Evolutionary conservation across 495 filamentous ascomycete genomes (phyloP).

Genomic region (Aspergillus steynii): DNA sequence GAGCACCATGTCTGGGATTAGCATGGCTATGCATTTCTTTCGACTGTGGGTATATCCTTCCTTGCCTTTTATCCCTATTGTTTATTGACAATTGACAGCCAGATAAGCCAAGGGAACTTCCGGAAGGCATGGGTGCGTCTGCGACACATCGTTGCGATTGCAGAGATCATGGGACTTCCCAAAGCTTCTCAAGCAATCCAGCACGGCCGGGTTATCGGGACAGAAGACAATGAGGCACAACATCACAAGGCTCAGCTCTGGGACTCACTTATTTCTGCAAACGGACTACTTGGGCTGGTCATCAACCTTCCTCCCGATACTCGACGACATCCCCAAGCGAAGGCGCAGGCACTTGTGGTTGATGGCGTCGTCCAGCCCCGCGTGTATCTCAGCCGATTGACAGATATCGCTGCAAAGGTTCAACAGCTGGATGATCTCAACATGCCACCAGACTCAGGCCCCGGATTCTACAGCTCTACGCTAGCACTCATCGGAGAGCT

Average conservation of each 20-base stretch:
- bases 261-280: constrained; percentile 28
- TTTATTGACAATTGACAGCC: constrained; percentile 10
- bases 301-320: constrained; percentile 32
- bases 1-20: constrained; percentile 22
- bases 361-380: constrained; percentile 27
- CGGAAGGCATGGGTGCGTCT: constrained; percentile 28
- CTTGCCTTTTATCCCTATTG: neutral
- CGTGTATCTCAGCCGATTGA: constrained; percentile 24
- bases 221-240: constrained; percentile 1
- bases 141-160: constrained; percentile 28
- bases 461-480: constrained; percentile 20
- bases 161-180: constrained; percentile 31
- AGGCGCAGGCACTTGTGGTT: constrained; percentile 10
- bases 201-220: constrained; percentile 8
- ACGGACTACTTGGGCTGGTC: constrained; percentile 29
- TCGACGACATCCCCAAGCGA: constrained; percentile 13
- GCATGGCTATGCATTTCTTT: constrained; percentile 23
- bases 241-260: constrained; percentile 25
- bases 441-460: constrained; percentile 3
- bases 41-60: constrained; percentile 24
- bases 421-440: constrained; percentile 29
- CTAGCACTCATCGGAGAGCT: constrained; percentile 24
- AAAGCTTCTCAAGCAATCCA: constrained; percentile 14
- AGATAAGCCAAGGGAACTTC: constrained; percentile 27
- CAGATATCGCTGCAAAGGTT: constrained; percentile 24